A percentile compares a stretch with the other conserved stretches of the same genome.
Conservation (phyloP, 1,284 basidiomycete genomes). For the Ganoderma meredithae region DNA sequence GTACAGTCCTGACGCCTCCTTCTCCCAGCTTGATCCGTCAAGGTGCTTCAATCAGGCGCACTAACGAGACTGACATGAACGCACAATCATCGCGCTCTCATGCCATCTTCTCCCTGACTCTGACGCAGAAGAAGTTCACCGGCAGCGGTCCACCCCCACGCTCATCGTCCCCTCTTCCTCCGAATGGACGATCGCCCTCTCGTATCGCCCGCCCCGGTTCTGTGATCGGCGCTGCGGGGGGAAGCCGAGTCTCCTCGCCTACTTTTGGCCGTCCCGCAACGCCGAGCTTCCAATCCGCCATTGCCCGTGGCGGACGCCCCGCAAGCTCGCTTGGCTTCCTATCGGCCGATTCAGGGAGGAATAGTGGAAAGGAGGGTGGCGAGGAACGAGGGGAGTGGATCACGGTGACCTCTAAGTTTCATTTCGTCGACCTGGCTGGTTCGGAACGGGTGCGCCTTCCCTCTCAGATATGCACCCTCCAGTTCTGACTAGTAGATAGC, state of each 20-base stretch:
- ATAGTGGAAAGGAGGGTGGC: slow-evolving; percentile 48
- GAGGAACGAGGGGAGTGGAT: slow-evolving; percentile 84
- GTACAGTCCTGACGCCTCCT: slow-evolving; percentile 5
- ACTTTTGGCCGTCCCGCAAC: slow-evolving; percentile 78
- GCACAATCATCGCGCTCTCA: slow-evolving; percentile 97
- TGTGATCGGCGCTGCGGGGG: slow-evolving; percentile 56
- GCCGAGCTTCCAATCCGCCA: slow-evolving; percentile 77
- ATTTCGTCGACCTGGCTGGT: slow-evolving; percentile 98
- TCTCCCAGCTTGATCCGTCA: slow-evolving; percentile 67
- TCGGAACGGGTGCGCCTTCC: slow-evolving; percentile 82
- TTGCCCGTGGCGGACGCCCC: slow-evolving; percentile 79
- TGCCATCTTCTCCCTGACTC: slow-evolving; percentile 96
- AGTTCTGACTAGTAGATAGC: slow-evolving; percentile 47
- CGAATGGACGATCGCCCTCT: slow-evolving; percentile 76
- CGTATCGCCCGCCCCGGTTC: slow-evolving; percentile 81
- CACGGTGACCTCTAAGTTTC: slow-evolving; percentile 94
- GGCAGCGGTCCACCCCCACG: slow-evolving; percentile 73
- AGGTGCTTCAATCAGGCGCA: slow-evolving; percentile 90
- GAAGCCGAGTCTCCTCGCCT: slow-evolving; percentile 70
- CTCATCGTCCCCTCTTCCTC: slow-evolving; percentile 77
- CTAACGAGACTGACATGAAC: slow-evolving; percentile 99
- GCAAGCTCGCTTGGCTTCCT: slow-evolving; percentile 72
- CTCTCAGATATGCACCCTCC: background rate
- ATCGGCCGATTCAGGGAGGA: slow-evolving; percentile 55
- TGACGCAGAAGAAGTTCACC: slow-evolving; percentile 86